These are phyloP conservation scores for Dothideomycetes sp. DNA, from an alignment of 2,329 filamentous ascomycete species.

Conservation along the genomic window DNA sequence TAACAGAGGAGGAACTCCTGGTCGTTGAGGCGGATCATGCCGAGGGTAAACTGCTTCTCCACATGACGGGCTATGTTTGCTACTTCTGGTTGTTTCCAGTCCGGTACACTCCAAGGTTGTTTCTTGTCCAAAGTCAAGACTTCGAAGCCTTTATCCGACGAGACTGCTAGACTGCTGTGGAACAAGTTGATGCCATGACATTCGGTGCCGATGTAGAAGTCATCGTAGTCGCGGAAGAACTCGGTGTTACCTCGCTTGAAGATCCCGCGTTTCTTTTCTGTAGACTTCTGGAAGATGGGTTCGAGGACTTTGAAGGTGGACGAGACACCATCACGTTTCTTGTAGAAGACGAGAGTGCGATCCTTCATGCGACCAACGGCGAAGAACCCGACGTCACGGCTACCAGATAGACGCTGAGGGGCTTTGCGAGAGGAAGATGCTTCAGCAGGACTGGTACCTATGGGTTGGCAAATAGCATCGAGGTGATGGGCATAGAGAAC, in stretches of 20 bases:
- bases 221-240: conserved; percentile 95
- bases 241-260: conserved; percentile 70
- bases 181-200: conserved; percentile 94
- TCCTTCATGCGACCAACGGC: conserved; percentile 96
- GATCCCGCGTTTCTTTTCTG: conserved; percentile 68
- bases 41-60: conserved; percentile 71
- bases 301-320: conserved; percentile 95
- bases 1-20: conserved; percentile 86
- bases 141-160: conserved; percentile 86
- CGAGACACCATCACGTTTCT: conserved; percentile 84
- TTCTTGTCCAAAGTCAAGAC: conserved; percentile 97
- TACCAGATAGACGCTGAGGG: conserved; percentile 80
- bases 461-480: conserved; percentile 62
- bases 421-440: conserved; percentile 59
- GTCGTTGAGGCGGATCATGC: conserved; percentile 92
- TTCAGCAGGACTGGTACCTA: conserved; percentile 37
- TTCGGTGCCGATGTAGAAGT: conserved; percentile 95
- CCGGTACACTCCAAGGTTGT: conserved; percentile 85
- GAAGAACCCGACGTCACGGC: conserved; percentile 93
- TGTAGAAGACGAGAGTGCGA: conserved; percentile 88
- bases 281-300: conserved; percentile 86
- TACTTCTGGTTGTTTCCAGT: conserved; percentile 68
- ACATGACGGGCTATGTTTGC: conserved; percentile 79
- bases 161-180: conserved; percentile 85
- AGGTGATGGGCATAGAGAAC: conserved; percentile 88